Evolutionary conservation across 441 rosid species (phyloP).

Genomic region (Geranium incanum): DNA sequence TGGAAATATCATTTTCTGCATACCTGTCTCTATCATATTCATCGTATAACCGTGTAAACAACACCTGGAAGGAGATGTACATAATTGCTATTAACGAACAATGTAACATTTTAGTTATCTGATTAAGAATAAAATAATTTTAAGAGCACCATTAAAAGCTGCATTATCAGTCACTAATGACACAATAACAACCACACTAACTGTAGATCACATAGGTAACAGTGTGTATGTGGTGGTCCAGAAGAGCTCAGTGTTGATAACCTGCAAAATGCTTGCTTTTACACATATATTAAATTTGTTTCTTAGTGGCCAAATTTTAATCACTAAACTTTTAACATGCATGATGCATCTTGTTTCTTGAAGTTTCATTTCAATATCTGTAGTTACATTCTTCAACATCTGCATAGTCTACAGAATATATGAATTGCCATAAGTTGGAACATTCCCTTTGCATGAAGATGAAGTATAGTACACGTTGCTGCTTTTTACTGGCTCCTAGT

Average conservation of each 20-base stretch:
- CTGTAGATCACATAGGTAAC: slow-evolving; percentile 5
- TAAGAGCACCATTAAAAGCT: slow-evolving; percentile 9
- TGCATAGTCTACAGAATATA: slow-evolving; percentile 3
- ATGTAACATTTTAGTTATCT: slow-evolving; percentile 15
- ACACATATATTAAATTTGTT: background rate
- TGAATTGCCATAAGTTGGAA: background rate
- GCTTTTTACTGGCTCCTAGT: background rate
- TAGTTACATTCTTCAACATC: slow-evolving; percentile 2
- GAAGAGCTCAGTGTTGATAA: slow-evolving; percentile 14
- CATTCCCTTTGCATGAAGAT: no score
- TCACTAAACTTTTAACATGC: slow-evolving; percentile 2
- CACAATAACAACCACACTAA: slow-evolving; percentile 15
- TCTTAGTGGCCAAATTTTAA: background rate
- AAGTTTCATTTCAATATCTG: slow-evolving; percentile 1
- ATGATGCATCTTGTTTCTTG: background rate
- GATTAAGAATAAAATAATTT: slow-evolving; percentile 13
- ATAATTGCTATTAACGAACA: slow-evolving; percentile 12
- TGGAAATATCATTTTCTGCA: slow-evolving; percentile 17
- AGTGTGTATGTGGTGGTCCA: slow-evolving; percentile 1
- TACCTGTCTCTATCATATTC: slow-evolving; percentile 16
- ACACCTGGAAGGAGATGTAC: slow-evolving; percentile 21
- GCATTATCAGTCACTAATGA: slow-evolving; percentile 11
- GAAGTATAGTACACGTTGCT: background rate
- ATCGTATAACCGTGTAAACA: slow-evolving; percentile 14
- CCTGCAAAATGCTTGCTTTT: background rate